These are phyloP conservation scores for Piedraia hortae DNA, from an alignment of 2,329 filamentous ascomycete species.

Conservation along the genomic window DNA sequence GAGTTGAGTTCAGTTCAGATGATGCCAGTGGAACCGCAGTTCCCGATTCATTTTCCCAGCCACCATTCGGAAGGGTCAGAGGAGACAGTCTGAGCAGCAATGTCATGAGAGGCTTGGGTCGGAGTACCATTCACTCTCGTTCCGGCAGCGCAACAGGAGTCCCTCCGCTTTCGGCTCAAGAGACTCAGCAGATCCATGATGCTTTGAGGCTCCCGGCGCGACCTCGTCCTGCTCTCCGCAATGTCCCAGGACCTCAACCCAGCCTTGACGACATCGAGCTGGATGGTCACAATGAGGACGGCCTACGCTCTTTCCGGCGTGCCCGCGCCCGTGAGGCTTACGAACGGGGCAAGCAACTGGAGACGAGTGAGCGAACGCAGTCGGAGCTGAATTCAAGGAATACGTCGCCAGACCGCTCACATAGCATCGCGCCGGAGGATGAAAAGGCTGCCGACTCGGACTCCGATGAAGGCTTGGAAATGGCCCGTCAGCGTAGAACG, in stretches of 20 bases:
- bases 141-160: constrained; percentile 4
- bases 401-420: constrained; percentile 6
- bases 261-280: constrained; percentile 4
- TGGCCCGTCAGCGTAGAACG: constrained; percentile 2
- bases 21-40: constrained; percentile 3
- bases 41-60: too few relatives aligned
- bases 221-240: constrained; percentile 10
- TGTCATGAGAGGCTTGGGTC: constrained; percentile 1
- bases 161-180: constrained; percentile 7
- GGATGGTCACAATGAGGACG: constrained; percentile 7
- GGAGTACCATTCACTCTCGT: constrained; percentile 1
- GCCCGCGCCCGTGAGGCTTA: constrained; percentile 10
- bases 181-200: constrained; percentile 9
- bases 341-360: constrained; percentile 12
- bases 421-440: constrained; percentile 9
- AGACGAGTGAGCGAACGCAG: constrained; percentile 7
- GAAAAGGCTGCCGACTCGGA: constrained; percentile 5
- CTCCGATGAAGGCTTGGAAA: constrained; percentile 2
- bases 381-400: constrained; percentile 10
- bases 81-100: too few relatives aligned
- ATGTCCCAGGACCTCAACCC: constrained; percentile 1
- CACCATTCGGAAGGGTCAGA: too few relatives aligned
- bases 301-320: constrained; percentile 4
- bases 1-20: constrained; percentile 4
- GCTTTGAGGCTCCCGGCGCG: constrained; percentile 6